These are phyloP conservation scores for Mortierella alpina DNA, from an alignment of 192 early-diverging fungal genomes.

Conservation along the genomic window DNA sequence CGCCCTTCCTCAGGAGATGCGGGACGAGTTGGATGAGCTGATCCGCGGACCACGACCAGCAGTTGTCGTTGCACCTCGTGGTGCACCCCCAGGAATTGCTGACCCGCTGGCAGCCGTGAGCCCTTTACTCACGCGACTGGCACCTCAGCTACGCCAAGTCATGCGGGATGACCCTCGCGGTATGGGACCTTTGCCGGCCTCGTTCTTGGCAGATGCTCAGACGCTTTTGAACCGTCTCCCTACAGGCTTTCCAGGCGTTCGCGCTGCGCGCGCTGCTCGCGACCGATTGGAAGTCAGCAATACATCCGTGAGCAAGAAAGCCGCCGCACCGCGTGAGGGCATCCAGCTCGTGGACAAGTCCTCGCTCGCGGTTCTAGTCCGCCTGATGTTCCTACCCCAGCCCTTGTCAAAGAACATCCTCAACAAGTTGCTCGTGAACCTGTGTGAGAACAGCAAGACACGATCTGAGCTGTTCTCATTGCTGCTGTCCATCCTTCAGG, in stretches of 20 bases:
- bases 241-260: background rate
- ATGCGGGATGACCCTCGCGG: conserved; percentile 58
- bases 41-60: conserved; percentile 58
- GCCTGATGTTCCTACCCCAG: conserved; percentile 90
- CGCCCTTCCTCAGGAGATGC: conserved; percentile 90
- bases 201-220: conserved; percentile 58
- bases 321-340: conserved; percentile 64
- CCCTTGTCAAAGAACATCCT: conserved; percentile 72
- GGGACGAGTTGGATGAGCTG: conserved; percentile 84
- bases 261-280: background rate
- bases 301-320: conserved; percentile 36
- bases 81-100: background rate
- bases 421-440: conserved; percentile 76
- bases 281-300: conserved; percentile 13
- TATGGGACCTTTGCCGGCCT: conserved; percentile 51
- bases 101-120: background rate
- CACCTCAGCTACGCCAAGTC: conserved; percentile 60
- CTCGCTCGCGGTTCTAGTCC: conserved; percentile 84
- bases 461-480: conserved; percentile 88
- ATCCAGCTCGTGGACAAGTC: conserved; percentile 85
- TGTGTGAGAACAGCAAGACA: conserved; percentile 92
- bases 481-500: conserved; percentile 87
- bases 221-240: conserved; percentile 33
- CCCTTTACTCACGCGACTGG: conserved; percentile 57
- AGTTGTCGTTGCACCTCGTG: background rate